phyloP scores from a whole-genome alignment of 2,329 filamentous ascomycete genomes.

The Claviceps paspali region DNA sequence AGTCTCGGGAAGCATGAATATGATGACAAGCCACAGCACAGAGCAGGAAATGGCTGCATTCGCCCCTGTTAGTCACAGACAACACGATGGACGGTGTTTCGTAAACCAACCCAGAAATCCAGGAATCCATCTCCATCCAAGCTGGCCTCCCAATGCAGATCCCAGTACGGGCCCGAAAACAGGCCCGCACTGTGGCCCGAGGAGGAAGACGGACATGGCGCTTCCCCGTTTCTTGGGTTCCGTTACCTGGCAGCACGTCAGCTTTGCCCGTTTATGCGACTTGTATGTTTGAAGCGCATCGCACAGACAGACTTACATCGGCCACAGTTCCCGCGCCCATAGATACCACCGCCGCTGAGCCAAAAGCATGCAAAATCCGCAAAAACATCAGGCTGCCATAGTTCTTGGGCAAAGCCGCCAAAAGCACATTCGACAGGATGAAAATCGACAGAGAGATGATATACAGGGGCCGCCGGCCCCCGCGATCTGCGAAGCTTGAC shows the following conservation, averaged over 20 bases:
- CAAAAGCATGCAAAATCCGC: slow-evolving; percentile 26
- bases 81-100: neutral
- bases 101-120: slow-evolving; percentile 17
- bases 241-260: slow-evolving; percentile 10
- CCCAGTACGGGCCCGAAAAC: slow-evolving; percentile 27
- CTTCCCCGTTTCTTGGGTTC: slow-evolving; percentile 23
- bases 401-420: slow-evolving; percentile 22
- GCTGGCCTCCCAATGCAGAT: slow-evolving; percentile 19
- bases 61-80: neutral
- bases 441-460: slow-evolving; percentile 24
- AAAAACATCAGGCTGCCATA: slow-evolving; percentile 23
- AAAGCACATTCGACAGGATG: slow-evolving; percentile 21
- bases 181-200: slow-evolving; percentile 29
- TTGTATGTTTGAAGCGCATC: neutral
- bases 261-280: neutral
- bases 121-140: slow-evolving; percentile 29
- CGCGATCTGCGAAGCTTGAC: slow-evolving; percentile 22
- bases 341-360: slow-evolving; percentile 25
- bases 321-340: slow-evolving; percentile 28
- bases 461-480: slow-evolving; percentile 25
- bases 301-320: slow-evolving; percentile 13
- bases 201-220: slow-evolving; percentile 25
- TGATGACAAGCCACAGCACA: slow-evolving; percentile 14
- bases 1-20: slow-evolving; percentile 29
- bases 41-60: slow-evolving; percentile 14